A percentile compares a stretch with the other conserved stretches of the same genome.
These are phyloP conservation scores for Pseudogymnoascus sp. DNA, from an alignment of 2,329 filamentous ascomycete genomes.

Conservation along the genomic window DNA sequence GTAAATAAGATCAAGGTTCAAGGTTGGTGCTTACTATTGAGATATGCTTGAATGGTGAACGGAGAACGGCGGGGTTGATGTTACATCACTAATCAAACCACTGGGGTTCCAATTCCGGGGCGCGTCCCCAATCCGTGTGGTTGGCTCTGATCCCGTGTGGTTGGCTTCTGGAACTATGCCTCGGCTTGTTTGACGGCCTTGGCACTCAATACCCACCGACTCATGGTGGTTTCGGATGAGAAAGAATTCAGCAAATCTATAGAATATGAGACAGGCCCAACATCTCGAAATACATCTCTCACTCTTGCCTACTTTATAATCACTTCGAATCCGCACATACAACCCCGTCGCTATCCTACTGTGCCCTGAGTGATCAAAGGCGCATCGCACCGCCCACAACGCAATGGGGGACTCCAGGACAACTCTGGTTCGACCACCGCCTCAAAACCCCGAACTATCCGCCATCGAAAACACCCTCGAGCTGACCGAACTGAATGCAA, in stretches of 20 bases:
- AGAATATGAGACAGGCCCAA: not conserved
- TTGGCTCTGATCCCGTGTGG: not conserved
- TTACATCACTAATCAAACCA: not conserved
- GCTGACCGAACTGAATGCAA: constrained; percentile 67
- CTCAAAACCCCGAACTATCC: constrained; percentile 62
- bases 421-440: constrained; percentile 69
- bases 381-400: not conserved
- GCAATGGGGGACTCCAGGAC: constrained; percentile 27
- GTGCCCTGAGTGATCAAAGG: not conserved
- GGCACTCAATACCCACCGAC: not conserved
- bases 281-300: not conserved
- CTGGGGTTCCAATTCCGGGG: not conserved
- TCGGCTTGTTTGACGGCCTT: not conserved
- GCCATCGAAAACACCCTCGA: constrained; percentile 86
- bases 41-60: not conserved
- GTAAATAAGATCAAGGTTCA: not conserved
- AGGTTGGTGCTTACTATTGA: not conserved
- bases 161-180: constrained; percentile 1
- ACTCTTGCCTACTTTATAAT: not conserved
- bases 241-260: not conserved
- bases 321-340: not conserved
- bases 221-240: constrained; percentile 1
- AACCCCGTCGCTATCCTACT: not conserved
- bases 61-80: not conserved
- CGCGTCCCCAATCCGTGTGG: not conserved